These are phyloP conservation scores for Mychonastes homosphaera DNA, from an alignment of 139 green algal genomes.

Conservation along the genomic window DNA sequence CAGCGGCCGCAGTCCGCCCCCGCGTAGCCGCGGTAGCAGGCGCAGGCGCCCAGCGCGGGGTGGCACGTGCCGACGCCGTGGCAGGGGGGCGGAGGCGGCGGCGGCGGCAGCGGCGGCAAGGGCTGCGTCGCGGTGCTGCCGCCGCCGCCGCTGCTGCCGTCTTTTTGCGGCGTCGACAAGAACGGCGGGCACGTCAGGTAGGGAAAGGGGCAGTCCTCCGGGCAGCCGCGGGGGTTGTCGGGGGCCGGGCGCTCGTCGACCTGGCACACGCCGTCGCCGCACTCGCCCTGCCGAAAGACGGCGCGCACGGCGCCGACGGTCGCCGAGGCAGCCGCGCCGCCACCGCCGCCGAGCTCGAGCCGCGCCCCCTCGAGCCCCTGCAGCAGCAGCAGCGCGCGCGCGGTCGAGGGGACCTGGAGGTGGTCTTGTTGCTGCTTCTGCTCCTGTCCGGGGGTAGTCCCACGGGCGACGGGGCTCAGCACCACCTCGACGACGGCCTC, in stretches of 20 bases:
- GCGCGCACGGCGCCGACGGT: neutral
- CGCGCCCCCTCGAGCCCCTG: neutral
- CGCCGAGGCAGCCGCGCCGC: neutral
- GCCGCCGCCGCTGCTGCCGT: conserved; percentile 1
- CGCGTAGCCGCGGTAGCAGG: conserved; percentile 19
- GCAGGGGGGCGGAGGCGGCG: conserved; percentile 5
- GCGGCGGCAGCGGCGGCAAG: too few species aligned
- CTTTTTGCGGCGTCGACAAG: neutral
- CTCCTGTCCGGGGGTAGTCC: neutral
- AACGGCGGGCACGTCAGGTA: conserved; percentile 28
- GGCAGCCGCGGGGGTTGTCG: conserved; percentile 28
- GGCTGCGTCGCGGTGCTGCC: neutral
- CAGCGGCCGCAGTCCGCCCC: conserved; percentile 20
- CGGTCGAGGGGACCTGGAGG: conserved; percentile 1
- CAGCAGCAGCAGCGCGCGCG: conserved; percentile 3
- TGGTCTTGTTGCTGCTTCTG: neutral
- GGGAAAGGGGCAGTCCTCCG: conserved; percentile 32
- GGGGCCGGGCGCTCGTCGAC: conserved; percentile 28
- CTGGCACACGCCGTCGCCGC: conserved; percentile 42
- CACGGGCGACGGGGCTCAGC: neutral
- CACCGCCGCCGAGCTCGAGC: neutral
- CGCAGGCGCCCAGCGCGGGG: conserved; percentile 16
- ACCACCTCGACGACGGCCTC: neutral
- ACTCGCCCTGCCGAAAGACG: conserved; percentile 22
- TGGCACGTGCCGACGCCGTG: conserved; percentile 16